Evolutionary conservation across 768 basidiomycete species (phyloP).

Genomic region (Trametes villosa): DNA sequence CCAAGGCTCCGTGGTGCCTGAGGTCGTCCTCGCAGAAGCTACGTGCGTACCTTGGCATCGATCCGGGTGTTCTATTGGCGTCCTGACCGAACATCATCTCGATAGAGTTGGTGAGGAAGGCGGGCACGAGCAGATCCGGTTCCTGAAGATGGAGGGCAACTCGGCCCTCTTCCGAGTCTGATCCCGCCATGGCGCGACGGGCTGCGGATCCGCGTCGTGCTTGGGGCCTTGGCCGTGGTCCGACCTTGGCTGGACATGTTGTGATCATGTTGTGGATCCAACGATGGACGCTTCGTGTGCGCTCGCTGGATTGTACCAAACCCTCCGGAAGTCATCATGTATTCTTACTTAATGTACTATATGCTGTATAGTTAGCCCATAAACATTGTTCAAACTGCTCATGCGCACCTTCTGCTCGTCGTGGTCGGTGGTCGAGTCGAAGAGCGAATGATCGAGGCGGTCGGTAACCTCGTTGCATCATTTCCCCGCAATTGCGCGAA

Average conservation of each 20-base stretch:
- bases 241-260: background rate
- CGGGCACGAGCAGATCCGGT: conserved; percentile 13
- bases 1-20: conserved; percentile 5
- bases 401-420: no score
- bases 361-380: background rate
- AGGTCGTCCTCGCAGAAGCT: conserved; percentile 20
- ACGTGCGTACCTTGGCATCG: conserved; percentile 11
- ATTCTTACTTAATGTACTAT: background rate
- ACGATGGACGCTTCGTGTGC: background rate
- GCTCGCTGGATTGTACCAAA: background rate
- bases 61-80: background rate
- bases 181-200: background rate
- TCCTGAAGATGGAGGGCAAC: conserved; percentile 21
- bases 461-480: conserved; percentile 12
- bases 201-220: background rate
- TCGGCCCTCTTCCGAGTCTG: conserved; percentile 17
- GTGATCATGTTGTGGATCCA: background rate
- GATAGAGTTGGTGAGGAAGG: conserved; percentile 9
- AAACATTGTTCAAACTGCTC: background rate
- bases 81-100: background rate
- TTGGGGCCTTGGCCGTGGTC: no score
- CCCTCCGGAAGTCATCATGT: background rate
- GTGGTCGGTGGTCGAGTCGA: background rate
- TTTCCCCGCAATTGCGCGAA: conserved; percentile 8
- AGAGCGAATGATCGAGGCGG: background rate